Base-by-base conservation (phyloP, 176 grass and related monocot genomes). In the Rhynchospora breviuscula region DNA sequence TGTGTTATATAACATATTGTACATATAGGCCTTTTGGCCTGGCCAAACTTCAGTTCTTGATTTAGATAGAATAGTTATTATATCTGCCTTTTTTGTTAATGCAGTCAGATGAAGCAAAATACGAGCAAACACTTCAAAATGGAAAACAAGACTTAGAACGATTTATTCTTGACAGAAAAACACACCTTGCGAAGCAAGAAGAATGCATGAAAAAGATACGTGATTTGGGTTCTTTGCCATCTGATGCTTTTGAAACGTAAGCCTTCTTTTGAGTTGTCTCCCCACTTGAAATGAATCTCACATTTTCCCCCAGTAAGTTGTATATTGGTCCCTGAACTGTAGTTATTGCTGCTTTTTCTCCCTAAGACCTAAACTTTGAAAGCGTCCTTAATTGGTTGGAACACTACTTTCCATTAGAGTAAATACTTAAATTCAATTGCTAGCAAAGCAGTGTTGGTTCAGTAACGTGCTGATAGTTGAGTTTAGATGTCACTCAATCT, bases 131-230 rank as follows among this genome's bases (percentile, higher is more conserved):
- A 59, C 87, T 95, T 63, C 87, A 91, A 95, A 91, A 90, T 81
- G 91, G 89, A 12, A 91, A 89, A 14, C 91, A 90, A 82, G 96
- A 95, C 59, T 86, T 99, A 59, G 96, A 99, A 82, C 96, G 93
- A 73, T 88, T 93, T 63, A 89, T 99, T 87, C 91, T 84, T 81
- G 94, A 82, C 61, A 90, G 96, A 83, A 99, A 74, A 63, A 86
- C 71, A 21, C 85, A 95, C 90, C 78, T 95, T 59, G 82, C 93
- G 8, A 99, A 95, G 67, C 96, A 99, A 86, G 96, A 99, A 33
- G 96, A 99, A 18, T 95, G 91, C 84, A 89, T 88, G 93, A 99
- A 93, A 86, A 99, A 99, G 82, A 99, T 99, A 46, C 86, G 96
- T 81, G 96, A 99, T 71, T 81, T 99, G 80, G 96, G 96, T 45